Conservation (phyloP, 139 green algal species). For the Diplosphaera chodatii region DNA sequence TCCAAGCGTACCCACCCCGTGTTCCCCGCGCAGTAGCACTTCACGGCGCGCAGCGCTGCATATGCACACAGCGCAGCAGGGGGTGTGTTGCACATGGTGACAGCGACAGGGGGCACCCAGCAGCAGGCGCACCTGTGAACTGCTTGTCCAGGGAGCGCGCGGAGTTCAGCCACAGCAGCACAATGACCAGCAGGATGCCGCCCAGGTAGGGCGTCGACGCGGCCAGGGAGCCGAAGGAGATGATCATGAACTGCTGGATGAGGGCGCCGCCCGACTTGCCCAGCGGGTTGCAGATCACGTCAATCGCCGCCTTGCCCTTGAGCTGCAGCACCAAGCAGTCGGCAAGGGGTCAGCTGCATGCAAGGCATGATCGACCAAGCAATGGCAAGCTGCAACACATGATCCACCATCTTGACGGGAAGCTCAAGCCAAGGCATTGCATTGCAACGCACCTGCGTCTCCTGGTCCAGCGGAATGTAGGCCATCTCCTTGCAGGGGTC, state of each 20-base stretch:
- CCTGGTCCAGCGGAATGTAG: slow-evolving; percentile 96
- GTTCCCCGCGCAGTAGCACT: no score
- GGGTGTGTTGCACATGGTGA: no score
- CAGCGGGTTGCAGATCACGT: slow-evolving; percentile 99
- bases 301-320: slow-evolving; percentile 99
- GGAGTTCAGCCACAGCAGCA: slow-evolving; percentile 83
- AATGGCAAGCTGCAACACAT: not conserved
- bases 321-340: slow-evolving; percentile 19
- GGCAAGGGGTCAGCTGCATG: no score
- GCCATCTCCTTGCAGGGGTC: slow-evolving; percentile 99
- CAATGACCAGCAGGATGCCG: slow-evolving; percentile 85
- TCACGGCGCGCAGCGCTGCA: no score
- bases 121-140: slow-evolving; percentile 4
- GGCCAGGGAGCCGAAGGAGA: slow-evolving; percentile 93
- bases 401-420: not conserved
- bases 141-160: slow-evolving; percentile 74
- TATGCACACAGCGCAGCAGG: no score
- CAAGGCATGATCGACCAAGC: no score
- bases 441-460: slow-evolving; percentile 58
- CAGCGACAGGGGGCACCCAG: no score
- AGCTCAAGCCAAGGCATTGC: not conserved
- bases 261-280: slow-evolving; percentile 96
- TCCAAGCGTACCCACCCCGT: no score
- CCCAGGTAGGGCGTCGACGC: slow-evolving; percentile 95
- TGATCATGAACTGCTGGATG: slow-evolving; percentile 98